These are phyloP conservation scores for Solanum raphanifolium DNA, from an alignment of 257 asterid genomes.

Conservation along the genomic window DNA sequence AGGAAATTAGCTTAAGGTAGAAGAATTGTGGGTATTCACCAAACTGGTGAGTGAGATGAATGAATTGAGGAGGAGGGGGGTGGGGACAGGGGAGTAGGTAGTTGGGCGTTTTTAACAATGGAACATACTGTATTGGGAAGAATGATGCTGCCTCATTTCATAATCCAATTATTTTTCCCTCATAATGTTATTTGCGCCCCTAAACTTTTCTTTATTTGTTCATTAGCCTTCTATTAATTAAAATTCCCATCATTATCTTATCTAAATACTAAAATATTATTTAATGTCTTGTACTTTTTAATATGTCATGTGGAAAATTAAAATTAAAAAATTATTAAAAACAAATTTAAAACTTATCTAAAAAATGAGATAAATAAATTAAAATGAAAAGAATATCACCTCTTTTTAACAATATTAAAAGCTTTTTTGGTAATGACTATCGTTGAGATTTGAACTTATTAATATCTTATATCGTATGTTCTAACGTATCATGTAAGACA, in stretches of 20 bases:
- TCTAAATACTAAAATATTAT: no score
- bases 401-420: background rate
- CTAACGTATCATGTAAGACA: no score
- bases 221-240: no score
- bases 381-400: background rate
- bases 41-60: background rate
- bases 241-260: background rate
- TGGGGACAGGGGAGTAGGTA: conserved; percentile 1
- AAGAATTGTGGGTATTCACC: background rate
- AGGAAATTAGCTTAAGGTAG: background rate
- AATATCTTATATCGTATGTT: no score
- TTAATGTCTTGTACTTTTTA: no score
- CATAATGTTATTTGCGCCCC: background rate
- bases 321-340: no score
- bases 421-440: background rate
- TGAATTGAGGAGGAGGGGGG: background rate
- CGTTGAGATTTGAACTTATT: background rate
- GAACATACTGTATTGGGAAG: background rate
- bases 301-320: no score
- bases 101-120: conserved; percentile 35
- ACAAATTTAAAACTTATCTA: background rate
- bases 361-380: no score
- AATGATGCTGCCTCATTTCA: background rate
- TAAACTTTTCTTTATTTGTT: background rate
- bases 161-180: background rate